A percentile compares a stretch with the other conserved stretches of the same genome.
phyloP scores from a whole-genome alignment of 306 rosid species.

The Quercus rubra region DNA sequence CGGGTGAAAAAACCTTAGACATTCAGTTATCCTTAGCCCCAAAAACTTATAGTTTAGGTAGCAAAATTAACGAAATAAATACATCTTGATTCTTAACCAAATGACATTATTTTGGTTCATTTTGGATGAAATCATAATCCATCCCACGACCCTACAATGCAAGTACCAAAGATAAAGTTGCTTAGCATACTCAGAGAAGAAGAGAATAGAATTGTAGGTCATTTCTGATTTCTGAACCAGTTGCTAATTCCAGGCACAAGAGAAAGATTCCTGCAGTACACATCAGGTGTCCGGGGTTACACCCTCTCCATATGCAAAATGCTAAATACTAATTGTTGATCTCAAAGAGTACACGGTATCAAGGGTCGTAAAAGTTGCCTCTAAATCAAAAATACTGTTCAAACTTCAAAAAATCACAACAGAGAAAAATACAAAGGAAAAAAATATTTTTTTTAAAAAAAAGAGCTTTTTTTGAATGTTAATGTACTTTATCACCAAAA shows the following conservation, averaged over 20 bases:
- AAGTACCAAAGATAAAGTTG: neutral
- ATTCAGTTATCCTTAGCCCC: no score
- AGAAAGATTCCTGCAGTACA: neutral
- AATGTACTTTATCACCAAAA: slow-evolving; percentile 15
- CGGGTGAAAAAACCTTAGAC: no score
- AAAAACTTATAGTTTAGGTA: neutral
- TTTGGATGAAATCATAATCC: neutral
- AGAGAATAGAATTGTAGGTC: neutral
- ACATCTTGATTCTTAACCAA: neutral
- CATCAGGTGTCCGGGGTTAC: neutral
- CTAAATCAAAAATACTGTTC: neutral
- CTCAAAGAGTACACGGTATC: neutral
- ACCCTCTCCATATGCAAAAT: neutral
- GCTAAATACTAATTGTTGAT: no score
- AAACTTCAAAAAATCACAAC: neutral
- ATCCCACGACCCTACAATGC: neutral
- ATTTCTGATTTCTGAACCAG: neutral
- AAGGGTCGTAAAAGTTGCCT: neutral
- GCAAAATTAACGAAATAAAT: neutral
- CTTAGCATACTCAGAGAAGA: neutral
- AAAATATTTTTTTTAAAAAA: neutral
- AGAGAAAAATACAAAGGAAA: neutral
- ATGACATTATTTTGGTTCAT: neutral
- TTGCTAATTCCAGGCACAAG: neutral
- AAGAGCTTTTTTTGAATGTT: no score